Percentiles rank a stretch among this genome's conserved stretches.
phyloP scores from a whole-genome alignment of 192 early-diverging fungal genomes.

The Glomus cerebriforme region DNA sequence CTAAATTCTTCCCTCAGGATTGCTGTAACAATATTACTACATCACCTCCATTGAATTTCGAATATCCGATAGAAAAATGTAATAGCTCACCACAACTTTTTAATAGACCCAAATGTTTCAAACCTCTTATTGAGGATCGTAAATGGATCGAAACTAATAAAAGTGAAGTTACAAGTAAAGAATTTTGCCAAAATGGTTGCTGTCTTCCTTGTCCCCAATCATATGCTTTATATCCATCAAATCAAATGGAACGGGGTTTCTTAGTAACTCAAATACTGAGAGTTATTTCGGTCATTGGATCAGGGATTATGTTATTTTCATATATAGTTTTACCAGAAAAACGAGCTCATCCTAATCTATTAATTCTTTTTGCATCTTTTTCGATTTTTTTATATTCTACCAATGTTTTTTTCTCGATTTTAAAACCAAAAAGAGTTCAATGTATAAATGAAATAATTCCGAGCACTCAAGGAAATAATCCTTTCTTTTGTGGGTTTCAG shows the following conservation, averaged over 20 bases:
- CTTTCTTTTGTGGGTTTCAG: slow-evolving; percentile 47
- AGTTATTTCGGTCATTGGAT: slow-evolving; percentile 41
- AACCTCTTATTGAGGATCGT: background rate
- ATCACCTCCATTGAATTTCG: background rate
- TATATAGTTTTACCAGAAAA: slow-evolving; percentile 52
- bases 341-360: slow-evolving; percentile 47
- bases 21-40: background rate
- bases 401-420: slow-evolving; percentile 50
- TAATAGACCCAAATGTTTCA: background rate
- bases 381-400: slow-evolving; percentile 53
- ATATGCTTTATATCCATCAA: slow-evolving; percentile 46
- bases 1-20: background rate
- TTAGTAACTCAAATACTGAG: slow-evolving; percentile 48
- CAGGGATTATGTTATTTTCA: slow-evolving; percentile 47
- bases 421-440: slow-evolving; percentile 45
- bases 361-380: slow-evolving; percentile 51
- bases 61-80: background rate
- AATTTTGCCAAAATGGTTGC: slow-evolving; percentile 48
- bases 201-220: slow-evolving; percentile 58
- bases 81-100: background rate
- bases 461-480: slow-evolving; percentile 50
- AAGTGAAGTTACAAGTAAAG: too few species aligned
- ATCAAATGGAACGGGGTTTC: slow-evolving; percentile 44
- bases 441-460: slow-evolving; percentile 41
- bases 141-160: background rate